A percentile compares a stretch with the other conserved stretches of the same genome.
Conservation (phyloP, 2,329 filamentous ascomycete genomes). For the Sporothrix pseudoabietina region DNA sequence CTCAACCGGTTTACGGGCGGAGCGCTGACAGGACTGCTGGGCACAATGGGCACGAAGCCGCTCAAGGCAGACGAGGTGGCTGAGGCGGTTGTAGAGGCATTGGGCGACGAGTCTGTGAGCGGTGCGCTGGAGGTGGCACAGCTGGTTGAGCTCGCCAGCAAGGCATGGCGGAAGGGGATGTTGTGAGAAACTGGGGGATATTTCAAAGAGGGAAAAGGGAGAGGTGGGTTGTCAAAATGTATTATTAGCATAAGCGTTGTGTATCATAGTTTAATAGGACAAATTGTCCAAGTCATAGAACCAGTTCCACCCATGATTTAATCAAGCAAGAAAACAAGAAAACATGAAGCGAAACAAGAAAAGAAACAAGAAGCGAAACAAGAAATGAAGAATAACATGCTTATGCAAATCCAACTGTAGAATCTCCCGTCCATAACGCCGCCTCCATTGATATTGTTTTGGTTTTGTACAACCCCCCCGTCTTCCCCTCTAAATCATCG, state of each 20-base stretch:
- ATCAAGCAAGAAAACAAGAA: neutral
- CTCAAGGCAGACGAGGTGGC: slow-evolving; percentile 85
- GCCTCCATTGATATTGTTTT: neutral
- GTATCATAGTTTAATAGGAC: slow-evolving; percentile 16
- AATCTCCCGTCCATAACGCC: slow-evolving; percentile 14
- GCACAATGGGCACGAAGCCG: slow-evolving; percentile 81
- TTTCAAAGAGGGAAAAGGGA: neutral
- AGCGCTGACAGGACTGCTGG: slow-evolving; percentile 74
- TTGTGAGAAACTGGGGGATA: slow-evolving; percentile 52
- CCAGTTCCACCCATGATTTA: slow-evolving; percentile 8
- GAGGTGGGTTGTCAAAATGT: neutral
- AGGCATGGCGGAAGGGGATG: slow-evolving; percentile 90
- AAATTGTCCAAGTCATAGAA: neutral
- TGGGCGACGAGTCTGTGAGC: slow-evolving; percentile 70
- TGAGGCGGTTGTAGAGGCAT: slow-evolving; percentile 84
- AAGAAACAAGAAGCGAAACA: neutral
- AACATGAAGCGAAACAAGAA: neutral
- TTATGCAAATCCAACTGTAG: neutral
- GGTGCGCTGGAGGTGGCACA: slow-evolving; percentile 77
- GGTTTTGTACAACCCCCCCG: neutral
- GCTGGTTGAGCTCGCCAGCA: slow-evolving; percentile 79
- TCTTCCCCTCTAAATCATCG: slow-evolving; percentile 70
- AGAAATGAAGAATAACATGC: neutral
- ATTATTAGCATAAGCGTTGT: slow-evolving; percentile 16
- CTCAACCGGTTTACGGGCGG: slow-evolving; percentile 79